Percentiles rank a stretch among this genome's conserved stretches.
phyloP scores from a whole-genome alignment of 2,329 filamentous ascomycete species.

The Botryotinia narcissicola region DNA sequence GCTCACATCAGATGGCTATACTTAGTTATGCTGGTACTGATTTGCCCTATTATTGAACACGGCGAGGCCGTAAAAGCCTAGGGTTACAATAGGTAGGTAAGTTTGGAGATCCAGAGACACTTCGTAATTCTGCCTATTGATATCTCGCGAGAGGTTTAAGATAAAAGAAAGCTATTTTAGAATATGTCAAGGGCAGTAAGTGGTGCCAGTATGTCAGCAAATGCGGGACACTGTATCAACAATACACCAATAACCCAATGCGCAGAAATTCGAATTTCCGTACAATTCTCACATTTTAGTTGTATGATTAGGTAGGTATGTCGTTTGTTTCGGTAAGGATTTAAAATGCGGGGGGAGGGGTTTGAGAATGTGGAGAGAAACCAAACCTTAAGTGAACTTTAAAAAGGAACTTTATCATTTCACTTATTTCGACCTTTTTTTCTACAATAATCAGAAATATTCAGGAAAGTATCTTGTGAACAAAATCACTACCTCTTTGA shows the following conservation, averaged over 20 bases:
- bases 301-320: background rate
- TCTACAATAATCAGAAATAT: background rate
- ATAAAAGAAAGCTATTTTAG: conserved; percentile 3
- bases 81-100: background rate
- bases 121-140: conserved; percentile 5
- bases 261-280: background rate
- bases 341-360: background rate
- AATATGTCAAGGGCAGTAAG: background rate
- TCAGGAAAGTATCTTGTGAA: background rate
- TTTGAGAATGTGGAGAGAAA: background rate
- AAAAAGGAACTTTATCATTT: background rate
- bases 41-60: background rate
- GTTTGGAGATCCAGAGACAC: background rate
- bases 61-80: background rate
- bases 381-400: background rate
- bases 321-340: background rate
- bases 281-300: background rate
- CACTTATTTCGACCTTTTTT: background rate
- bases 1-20: conserved; percentile 1
- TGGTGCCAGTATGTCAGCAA: background rate
- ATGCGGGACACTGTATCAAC: background rate
- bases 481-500: background rate
- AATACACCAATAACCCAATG: background rate
- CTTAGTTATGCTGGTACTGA: background rate
- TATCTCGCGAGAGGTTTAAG: background rate